A percentile compares a stretch with the other conserved stretches of the same genome.
Conservation (phyloP, 495 filamentous ascomycete species). For the Penicillium chermesinum region DNA sequence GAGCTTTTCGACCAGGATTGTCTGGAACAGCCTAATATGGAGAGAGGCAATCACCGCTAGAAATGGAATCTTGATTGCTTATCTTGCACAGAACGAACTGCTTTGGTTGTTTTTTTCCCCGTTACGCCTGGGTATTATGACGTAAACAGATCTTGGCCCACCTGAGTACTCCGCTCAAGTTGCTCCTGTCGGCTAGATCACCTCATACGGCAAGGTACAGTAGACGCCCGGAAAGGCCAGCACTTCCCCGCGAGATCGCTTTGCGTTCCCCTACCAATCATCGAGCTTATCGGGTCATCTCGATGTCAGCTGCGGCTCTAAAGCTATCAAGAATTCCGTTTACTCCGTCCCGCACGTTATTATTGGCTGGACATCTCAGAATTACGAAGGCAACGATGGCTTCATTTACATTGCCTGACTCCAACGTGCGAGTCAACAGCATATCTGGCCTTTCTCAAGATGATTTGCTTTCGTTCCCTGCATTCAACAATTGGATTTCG, state of each 20-base stretch:
- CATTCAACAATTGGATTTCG: conserved; percentile 68
- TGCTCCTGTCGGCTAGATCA: too few species aligned
- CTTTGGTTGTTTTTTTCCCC: too few species aligned
- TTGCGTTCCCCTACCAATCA: background rate
- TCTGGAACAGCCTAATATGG: too few species aligned
- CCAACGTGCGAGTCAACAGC: conserved; percentile 47
- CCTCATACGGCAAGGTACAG: too few species aligned
- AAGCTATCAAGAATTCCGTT: background rate
- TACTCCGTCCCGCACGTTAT: background rate
- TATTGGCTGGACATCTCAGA: background rate
- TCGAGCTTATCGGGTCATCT: background rate
- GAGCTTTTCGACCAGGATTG: too few species aligned
- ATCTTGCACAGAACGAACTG: too few species aligned
- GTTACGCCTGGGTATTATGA: too few species aligned
- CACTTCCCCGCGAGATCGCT: background rate
- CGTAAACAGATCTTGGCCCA: too few species aligned
- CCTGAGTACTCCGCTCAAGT: too few species aligned
- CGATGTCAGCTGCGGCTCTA: background rate
- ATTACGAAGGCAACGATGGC: conserved; percentile 8
- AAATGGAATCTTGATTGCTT: too few species aligned
- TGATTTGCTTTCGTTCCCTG: conserved; percentile 63
- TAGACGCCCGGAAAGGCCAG: background rate
- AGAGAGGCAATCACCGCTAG: too few species aligned
- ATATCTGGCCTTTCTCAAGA: conserved; percentile 54
- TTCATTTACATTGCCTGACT: conserved; percentile 16